Evolutionary conservation across 352 stramenopile species (phyloP).

Genomic region (Phytophthora pluvialis): DNA sequence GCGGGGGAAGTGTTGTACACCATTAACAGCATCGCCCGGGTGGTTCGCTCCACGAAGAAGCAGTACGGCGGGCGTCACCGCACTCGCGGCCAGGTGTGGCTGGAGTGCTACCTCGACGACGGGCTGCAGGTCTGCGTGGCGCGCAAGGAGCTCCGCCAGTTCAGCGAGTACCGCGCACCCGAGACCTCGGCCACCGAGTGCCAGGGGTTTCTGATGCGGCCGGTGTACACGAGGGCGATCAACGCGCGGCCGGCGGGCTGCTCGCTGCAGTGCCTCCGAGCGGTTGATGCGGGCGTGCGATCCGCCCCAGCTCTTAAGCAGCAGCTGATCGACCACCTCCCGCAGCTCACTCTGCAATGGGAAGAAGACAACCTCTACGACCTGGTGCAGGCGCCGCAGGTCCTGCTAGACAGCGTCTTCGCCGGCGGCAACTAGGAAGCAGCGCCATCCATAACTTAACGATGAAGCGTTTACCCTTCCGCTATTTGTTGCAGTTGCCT

Average conservation of each 20-base stretch:
- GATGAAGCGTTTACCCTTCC: conserved; percentile 7
- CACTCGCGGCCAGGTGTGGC: conserved; percentile 41
- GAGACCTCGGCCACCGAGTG: conserved; percentile 40
- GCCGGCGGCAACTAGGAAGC: neutral
- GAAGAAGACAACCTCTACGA: conserved; percentile 54
- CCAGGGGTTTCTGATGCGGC: conserved; percentile 48
- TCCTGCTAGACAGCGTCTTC: conserved; percentile 41
- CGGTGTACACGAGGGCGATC: conserved; percentile 34
- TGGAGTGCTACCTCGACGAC: conserved; percentile 53
- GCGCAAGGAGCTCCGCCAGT: conserved; percentile 51
- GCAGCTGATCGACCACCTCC: conserved; percentile 47
- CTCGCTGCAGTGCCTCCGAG: conserved; percentile 49
- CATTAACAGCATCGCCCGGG: conserved; percentile 36
- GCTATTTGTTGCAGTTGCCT: conserved; percentile 1
- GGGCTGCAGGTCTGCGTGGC: conserved; percentile 50
- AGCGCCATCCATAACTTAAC: conserved; percentile 13
- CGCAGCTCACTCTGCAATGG: conserved; percentile 48
- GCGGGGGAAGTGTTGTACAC: conserved; percentile 40
- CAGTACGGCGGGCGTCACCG: conserved; percentile 23
- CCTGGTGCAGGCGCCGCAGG: conserved; percentile 35
- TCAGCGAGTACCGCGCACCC: conserved; percentile 34
- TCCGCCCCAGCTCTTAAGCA: conserved; percentile 34
- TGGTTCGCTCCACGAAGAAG: conserved; percentile 38
- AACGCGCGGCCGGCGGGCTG: conserved; percentile 37
- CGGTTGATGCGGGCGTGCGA: conserved; percentile 33